phyloP scores from a whole-genome alignment of 441 rosid genomes.

The Omphalea diandra region DNA sequence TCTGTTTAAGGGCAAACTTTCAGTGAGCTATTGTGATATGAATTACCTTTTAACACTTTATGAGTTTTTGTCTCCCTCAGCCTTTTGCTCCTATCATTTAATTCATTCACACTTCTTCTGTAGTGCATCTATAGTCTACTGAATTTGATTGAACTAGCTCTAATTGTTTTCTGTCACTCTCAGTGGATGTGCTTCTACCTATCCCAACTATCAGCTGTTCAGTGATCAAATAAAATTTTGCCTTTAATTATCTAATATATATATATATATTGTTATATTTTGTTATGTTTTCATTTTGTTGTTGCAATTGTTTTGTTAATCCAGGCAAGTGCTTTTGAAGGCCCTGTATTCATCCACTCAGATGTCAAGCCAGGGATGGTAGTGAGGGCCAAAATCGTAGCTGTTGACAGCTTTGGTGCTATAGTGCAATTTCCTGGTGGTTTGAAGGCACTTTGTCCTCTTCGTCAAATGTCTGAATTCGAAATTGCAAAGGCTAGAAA shows the following conservation, averaged over 20 bases:
- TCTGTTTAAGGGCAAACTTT: neutral
- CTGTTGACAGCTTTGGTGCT: constrained; percentile 89
- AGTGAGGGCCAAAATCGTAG: constrained; percentile 69
- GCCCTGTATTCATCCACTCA: constrained; percentile 84
- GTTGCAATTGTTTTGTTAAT: constrained; percentile 28
- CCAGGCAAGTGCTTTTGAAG: constrained; percentile 97
- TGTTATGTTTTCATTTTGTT: constrained; percentile 15
- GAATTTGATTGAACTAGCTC: neutral
- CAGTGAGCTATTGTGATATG: neutral
- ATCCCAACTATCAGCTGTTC: neutral
- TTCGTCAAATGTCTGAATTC: constrained; percentile 94
- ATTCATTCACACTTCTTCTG: neutral
- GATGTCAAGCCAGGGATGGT: constrained; percentile 99
- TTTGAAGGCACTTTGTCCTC: constrained; percentile 97
- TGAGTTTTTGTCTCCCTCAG: neutral
- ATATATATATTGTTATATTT: too few relatives aligned
- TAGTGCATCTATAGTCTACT: neutral
- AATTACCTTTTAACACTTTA: neutral
- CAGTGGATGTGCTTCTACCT: neutral
- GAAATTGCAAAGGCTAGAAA: constrained; percentile 85
- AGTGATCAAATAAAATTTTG: constrained; percentile 1
- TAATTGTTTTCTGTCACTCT: neutral
- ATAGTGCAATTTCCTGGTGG: constrained; percentile 98
- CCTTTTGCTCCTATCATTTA: neutral
- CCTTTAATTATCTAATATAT: neutral